phyloP scores from a whole-genome alignment of 345 rosid genomes.

The Pistacia integerrima region DNA sequence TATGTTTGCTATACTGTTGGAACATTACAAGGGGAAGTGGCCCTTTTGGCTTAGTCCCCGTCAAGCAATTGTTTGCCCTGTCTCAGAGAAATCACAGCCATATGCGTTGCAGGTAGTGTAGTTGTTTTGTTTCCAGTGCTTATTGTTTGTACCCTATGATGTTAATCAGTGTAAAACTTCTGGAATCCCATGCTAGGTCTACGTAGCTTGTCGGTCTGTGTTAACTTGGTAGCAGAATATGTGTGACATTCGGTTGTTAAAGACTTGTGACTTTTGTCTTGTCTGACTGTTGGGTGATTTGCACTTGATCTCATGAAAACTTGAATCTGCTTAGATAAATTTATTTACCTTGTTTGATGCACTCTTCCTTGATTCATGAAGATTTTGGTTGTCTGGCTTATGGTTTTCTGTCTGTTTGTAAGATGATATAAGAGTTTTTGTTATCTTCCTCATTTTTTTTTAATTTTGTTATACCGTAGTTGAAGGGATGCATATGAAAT shows the following conservation, averaged over 20 bases:
- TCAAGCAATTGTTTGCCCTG: constrained; percentile 96
- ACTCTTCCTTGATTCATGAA: background rate
- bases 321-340: background rate
- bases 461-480: background rate
- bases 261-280: background rate
- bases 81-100: constrained; percentile 76
- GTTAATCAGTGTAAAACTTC: background rate
- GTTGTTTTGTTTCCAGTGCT: constrained; percentile 5
- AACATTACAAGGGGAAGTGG: constrained; percentile 99
- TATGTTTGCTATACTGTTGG: constrained; percentile 88
- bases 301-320: background rate
- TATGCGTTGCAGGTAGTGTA: constrained; percentile 69
- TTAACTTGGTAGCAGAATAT: too few relatives aligned
- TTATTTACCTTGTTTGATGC: background rate
- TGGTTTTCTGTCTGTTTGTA: background rate
- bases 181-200: background rate
- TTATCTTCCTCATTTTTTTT: background rate
- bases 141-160: constrained; percentile 1
- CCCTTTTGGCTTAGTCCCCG: constrained; percentile 99
- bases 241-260: background rate
- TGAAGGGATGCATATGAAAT: background rate
- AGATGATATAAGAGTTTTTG: background rate
- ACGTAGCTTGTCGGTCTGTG: background rate
- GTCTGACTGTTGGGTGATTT: background rate
- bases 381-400: constrained; percentile 5